Conservation (phyloP, 192 early-diverging fungal genomes). For the Rhizophagus clarus region DNA sequence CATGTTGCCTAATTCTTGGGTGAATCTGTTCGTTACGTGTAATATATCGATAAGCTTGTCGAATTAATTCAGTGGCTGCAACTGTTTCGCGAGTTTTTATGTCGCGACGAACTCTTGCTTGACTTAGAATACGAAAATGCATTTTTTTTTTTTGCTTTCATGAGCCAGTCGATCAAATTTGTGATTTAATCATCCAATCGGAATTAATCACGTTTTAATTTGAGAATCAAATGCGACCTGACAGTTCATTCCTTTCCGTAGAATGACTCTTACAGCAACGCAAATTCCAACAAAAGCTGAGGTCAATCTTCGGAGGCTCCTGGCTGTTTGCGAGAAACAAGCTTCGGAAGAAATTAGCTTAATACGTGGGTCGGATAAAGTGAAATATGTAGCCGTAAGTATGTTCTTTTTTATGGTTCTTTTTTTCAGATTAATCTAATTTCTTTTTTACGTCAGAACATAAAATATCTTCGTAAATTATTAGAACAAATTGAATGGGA, state of each 20-base stretch:
- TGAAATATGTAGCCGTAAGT: constrained; percentile 26
- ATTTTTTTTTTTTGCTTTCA: neutral
- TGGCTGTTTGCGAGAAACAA: constrained; percentile 26
- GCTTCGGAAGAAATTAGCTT: constrained; percentile 27
- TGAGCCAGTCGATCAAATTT: too few species aligned
- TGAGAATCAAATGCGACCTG: too few species aligned
- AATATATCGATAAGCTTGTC: constrained; percentile 75
- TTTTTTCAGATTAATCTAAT: neutral
- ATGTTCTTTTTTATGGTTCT: neutral
- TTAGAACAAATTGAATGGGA: constrained; percentile 30
- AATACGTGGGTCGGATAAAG: constrained; percentile 30
- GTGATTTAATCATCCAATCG: too few species aligned
- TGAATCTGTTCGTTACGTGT: constrained; percentile 76
- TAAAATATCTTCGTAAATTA: constrained; percentile 25
- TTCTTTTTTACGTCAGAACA: constrained; percentile 1
- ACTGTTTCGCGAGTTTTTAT: constrained; percentile 70
- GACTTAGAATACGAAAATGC: constrained; percentile 37
- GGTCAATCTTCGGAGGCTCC: constrained; percentile 26
- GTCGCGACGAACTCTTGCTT: constrained; percentile 63
- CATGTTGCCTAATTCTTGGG: constrained; percentile 74
- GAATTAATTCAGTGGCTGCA: constrained; percentile 66
- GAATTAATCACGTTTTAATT: too few species aligned
- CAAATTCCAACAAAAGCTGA: constrained; percentile 20
- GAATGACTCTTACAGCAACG: neutral
- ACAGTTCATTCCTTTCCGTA: too few species aligned